Percentiles rank a stretch among this genome's conserved stretches.
phyloP scores from a whole-genome alignment of 768 basidiomycete genomes.

The Fibroporia radiculosa region DNA sequence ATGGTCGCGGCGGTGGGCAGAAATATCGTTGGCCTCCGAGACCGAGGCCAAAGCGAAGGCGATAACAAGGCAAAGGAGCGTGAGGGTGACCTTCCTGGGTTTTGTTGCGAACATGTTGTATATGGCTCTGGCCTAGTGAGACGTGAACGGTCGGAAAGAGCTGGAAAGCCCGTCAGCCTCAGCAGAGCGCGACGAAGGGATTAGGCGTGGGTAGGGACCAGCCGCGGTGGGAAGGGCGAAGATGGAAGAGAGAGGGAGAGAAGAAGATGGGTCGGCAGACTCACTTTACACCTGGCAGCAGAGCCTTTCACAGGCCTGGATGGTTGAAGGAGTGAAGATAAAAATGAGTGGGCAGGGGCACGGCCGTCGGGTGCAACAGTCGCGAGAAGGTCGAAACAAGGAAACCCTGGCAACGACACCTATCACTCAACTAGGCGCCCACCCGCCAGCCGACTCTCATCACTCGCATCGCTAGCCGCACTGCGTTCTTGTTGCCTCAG shows the following conservation, averaged over 20 bases:
- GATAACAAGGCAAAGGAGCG: conserved; percentile 56
- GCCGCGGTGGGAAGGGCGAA: conserved; percentile 6
- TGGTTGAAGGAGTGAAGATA: conserved; percentile 7
- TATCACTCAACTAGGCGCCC: neutral
- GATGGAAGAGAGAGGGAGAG: conserved; percentile 6
- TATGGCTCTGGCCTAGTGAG: conserved; percentile 4
- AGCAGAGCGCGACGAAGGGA: neutral
- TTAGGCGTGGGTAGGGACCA: conserved; percentile 13
- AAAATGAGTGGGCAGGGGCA: conserved; percentile 11
- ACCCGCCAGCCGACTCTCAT: neutral
- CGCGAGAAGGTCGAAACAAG: neutral
- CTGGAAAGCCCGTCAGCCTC: conserved; percentile 6
- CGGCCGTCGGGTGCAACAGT: conserved; percentile 3
- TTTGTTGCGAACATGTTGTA: conserved; percentile 43
- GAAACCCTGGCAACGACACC: neutral
- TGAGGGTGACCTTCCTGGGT: conserved; percentile 40
- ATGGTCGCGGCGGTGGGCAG: conserved; percentile 45
- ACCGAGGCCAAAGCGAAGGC: conserved; percentile 40
- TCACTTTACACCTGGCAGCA: neutral
- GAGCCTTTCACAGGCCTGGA: conserved; percentile 4
- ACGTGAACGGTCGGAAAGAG: conserved; percentile 5
- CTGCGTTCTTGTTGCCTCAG: no score
- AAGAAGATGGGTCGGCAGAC: neutral
- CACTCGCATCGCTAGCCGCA: no score
- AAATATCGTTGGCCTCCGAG: conserved; percentile 38